Conservation (phyloP, 192 early-diverging fungal species). For the Linnemannia hyalina region DNA sequence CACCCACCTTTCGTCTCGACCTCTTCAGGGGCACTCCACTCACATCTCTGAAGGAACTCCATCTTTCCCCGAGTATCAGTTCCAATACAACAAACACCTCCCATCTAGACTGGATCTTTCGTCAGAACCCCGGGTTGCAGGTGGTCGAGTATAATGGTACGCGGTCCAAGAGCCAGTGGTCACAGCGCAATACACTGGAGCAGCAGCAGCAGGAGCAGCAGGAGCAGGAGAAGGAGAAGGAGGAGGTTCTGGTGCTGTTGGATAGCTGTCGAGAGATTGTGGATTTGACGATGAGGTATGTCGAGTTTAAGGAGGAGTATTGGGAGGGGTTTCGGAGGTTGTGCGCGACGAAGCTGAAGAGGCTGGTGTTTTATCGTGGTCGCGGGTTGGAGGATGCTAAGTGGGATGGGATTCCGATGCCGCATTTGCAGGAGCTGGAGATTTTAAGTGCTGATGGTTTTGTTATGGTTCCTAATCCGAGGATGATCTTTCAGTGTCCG, state of each 20-base stretch:
- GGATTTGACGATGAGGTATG: not conserved
- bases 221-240: too few species aligned
- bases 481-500: not conserved
- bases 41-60: not conserved
- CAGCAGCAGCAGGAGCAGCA: too few species aligned
- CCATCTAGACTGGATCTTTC: not conserved
- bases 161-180: not conserved
- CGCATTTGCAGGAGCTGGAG: not conserved
- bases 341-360: not conserved
- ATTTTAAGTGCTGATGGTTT: not conserved
- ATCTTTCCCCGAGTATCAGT: not conserved
- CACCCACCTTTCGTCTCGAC: not conserved
- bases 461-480: too few species aligned
- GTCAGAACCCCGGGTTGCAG: not conserved
- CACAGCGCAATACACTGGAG: too few species aligned
- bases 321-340: not conserved
- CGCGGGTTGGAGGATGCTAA: too few species aligned
- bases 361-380: not conserved
- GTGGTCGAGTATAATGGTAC: not conserved
- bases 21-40: not conserved
- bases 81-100: too few species aligned
- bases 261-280: not conserved
- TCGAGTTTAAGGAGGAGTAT: not conserved
- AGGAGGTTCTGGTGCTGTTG: too few species aligned
- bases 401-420: not conserved